A percentile compares a stretch with the other conserved stretches of the same genome.
These are phyloP conservation scores for Salvia rosmarinus DNA, from an alignment of 257 asterid genomes.

Conservation along the genomic window DNA sequence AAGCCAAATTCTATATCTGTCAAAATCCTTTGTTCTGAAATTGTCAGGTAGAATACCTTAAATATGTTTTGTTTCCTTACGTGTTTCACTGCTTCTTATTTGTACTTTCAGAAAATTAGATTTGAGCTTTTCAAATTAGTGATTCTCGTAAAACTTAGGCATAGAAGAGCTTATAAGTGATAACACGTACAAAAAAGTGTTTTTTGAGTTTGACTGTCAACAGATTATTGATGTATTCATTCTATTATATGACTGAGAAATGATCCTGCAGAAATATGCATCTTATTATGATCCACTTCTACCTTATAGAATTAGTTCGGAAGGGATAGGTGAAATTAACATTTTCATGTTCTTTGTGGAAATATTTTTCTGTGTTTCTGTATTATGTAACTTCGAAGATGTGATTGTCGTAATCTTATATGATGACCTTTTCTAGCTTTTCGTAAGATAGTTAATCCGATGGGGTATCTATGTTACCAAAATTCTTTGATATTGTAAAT, in stretches of 20 bases:
- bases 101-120: neutral
- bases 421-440: neutral
- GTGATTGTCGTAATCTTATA: neutral
- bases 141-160: neutral
- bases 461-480: neutral
- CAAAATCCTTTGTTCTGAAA: slow-evolving; percentile 64
- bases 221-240: neutral
- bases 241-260: neutral
- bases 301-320: neutral
- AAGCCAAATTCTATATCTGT: slow-evolving; percentile 87
- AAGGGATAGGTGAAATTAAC: neutral
- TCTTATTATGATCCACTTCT: neutral
- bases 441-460: neutral
- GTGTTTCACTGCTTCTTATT: neutral
- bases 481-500: neutral
- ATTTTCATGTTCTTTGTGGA: neutral
- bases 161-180: neutral
- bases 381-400: neutral
- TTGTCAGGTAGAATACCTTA: slow-evolving; percentile 69
- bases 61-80: slow-evolving; percentile 44
- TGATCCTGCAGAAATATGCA: neutral
- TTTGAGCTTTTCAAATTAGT: slow-evolving; percentile 1
- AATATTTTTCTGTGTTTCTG: neutral
- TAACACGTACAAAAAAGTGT: neutral
- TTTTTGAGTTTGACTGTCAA: slow-evolving; percentile 5